A percentile compares a stretch with the other conserved stretches of the same genome.
These are phyloP conservation scores for Gossypium schwendimanii DNA, from an alignment of 441 rosid genomes.

Conservation along the genomic window DNA sequence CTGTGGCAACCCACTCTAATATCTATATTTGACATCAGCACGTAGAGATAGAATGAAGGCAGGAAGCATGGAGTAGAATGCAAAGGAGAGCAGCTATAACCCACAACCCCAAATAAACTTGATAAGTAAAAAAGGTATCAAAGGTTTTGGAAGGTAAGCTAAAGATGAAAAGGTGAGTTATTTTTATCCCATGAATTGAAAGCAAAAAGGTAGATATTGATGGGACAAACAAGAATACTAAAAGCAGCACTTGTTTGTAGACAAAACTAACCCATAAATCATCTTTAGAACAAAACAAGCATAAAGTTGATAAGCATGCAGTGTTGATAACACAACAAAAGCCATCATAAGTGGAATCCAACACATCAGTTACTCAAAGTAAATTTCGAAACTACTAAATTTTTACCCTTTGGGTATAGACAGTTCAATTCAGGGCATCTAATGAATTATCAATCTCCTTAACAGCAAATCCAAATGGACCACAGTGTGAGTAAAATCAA, in stretches of 20 bases:
- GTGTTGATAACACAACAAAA: constrained; percentile 4
- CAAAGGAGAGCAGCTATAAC: no score
- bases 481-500: background rate
- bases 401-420: background rate
- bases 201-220: background rate
- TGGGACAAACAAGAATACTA: background rate
- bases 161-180: background rate
- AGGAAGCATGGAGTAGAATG: no score
- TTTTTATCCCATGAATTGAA: background rate
- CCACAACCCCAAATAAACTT: no score
- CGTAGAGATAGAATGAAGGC: no score
- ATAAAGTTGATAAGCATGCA: constrained; percentile 1
- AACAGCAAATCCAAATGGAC: background rate
- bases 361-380: background rate
- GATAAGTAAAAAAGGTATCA: no score
- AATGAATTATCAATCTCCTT: background rate
- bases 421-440: background rate
- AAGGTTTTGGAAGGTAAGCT: background rate
- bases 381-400: background rate
- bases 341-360: constrained; percentile 12
- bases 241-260: background rate
- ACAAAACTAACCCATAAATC: background rate
- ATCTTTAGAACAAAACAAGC: background rate
- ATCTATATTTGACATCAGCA: no score
- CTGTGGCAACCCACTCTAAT: no score